Evolutionary conservation across 1,284 basidiomycete genomes (phyloP).

Genomic region (Gomphus bonarii): DNA sequence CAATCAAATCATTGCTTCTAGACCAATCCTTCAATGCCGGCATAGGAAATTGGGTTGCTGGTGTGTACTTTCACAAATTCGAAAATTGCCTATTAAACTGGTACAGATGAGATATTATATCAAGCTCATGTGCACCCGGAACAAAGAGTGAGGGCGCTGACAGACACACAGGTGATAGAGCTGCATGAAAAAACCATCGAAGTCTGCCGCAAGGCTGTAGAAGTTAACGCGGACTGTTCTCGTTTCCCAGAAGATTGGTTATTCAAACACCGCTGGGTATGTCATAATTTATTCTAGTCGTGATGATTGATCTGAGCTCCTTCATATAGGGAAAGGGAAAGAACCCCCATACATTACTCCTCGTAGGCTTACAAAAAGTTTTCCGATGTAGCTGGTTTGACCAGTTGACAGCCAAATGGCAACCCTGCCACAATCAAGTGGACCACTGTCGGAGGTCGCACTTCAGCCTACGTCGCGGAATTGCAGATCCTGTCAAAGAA

Average conservation of each 20-base stretch:
- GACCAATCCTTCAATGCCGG: slow-evolving; percentile 78
- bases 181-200: slow-evolving; percentile 48
- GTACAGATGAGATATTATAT: slow-evolving; percentile 67
- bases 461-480: slow-evolving; percentile 64
- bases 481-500: slow-evolving; percentile 40
- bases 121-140: slow-evolving; percentile 72
- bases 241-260: slow-evolving; percentile 68
- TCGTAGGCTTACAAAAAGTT: slow-evolving; percentile 33
- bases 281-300: slow-evolving; percentile 10
- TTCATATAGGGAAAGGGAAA: slow-evolving; percentile 58
- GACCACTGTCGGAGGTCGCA: slow-evolving; percentile 73
- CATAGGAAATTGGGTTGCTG: slow-evolving; percentile 80
- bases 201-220: slow-evolving; percentile 57
- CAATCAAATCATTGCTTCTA: slow-evolving; percentile 71
- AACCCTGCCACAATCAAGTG: slow-evolving; percentile 64
- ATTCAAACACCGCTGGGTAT: slow-evolving; percentile 62
- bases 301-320: slow-evolving; percentile 11
- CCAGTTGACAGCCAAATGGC: slow-evolving; percentile 48
- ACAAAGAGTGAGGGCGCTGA: slow-evolving; percentile 52
- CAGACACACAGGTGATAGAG: slow-evolving; percentile 36
- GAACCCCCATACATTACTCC: slow-evolving; percentile 38
- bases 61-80: slow-evolving; percentile 22
- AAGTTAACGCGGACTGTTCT: slow-evolving; percentile 61
- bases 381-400: slow-evolving; percentile 7
- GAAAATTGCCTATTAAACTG: background rate